Base-by-base conservation (phyloP, 371 early-diverging fungal genomes). In the Amoeboaphelidium occidentale region DNA sequence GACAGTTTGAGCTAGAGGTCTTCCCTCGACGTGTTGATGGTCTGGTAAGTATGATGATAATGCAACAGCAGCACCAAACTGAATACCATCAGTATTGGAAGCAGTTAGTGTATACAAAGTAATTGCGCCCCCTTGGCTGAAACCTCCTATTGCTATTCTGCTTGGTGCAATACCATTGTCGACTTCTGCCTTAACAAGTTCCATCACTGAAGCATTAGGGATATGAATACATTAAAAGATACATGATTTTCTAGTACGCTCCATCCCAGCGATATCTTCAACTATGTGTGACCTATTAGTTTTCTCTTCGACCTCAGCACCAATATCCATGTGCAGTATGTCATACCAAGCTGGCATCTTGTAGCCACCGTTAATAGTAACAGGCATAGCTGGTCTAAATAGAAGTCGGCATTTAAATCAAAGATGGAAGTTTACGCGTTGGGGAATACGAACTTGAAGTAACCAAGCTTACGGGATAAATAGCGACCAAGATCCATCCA, bases 61-160 rank as follows among this genome's bases (percentile, higher is more conserved):
- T 10, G 17, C 17, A 10, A 32, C 39, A 6, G 39, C 39, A 10
- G 39, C 39, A 32, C 17, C 39, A 32, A 32, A 10, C 17, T 32
- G 6, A 6, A 32, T 17, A n/a, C n/a, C n/a, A 6, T 32, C 39
- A 32, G 6, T 32, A 32, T 10, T 10, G 6, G 39, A 32, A 6
- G 6, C 17, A 6, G 17, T 6, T 17, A 32, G 39, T 32, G 39
- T 32, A 17, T 32, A 32, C 6, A 10, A 32, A 6, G 39, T 32
- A 32, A 32, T 17, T 20, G 42, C 45, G 10, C 20, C 64, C 54
- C 87, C 93, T 68, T 94, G 96, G 23, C 88, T 87, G 64, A 94
- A 94, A 0, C 96, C 96, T 42, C 89, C 91, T 22, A 94, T 51
- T 26, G 90, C 75, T 46, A 94, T 91, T 17, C 89, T 68, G 43